Percentiles rank a stretch among this genome's conserved stretches.
phyloP scores from a whole-genome alignment of 228 moss, liverwort and hornwort genomes.

The Sphagnum fallax region DNA sequence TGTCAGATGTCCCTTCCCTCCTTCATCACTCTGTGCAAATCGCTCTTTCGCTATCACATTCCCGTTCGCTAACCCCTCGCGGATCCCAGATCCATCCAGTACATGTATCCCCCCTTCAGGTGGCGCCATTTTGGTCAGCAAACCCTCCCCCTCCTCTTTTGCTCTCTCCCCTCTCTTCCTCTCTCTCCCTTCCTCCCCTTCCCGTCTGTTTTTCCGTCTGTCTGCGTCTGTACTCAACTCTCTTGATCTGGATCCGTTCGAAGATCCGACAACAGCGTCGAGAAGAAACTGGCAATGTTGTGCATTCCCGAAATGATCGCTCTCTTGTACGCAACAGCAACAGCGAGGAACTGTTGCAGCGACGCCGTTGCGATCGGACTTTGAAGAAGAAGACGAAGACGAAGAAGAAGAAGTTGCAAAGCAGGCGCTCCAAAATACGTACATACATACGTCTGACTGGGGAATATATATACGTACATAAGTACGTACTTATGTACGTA shows the following conservation, averaged over 20 bases:
- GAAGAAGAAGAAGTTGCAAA: too few species aligned
- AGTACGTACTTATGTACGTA: too few species aligned
- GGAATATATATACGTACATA: too few species aligned
- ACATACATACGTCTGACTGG: too few species aligned
- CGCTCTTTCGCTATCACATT: conserved; percentile 34
- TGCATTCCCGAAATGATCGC: too few species aligned
- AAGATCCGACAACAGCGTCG: background rate
- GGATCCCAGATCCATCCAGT: conserved; percentile 84
- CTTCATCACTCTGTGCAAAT: conserved; percentile 65
- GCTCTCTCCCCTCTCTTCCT: background rate
- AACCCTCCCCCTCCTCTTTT: background rate
- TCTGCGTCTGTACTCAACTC: background rate
- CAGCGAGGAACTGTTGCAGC: too few species aligned
- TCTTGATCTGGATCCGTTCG: background rate
- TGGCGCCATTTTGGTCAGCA: conserved; percentile 27
- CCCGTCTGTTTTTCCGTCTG: conserved; percentile 6
- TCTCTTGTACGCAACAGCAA: too few species aligned
- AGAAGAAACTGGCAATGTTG: background rate
- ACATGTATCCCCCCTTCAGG: conserved; percentile 56
- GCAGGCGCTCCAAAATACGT: too few species aligned
- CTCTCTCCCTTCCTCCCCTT: background rate
- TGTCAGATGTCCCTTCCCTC: conserved; percentile 70
- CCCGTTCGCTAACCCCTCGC: conserved; percentile 52
- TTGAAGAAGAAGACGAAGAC: too few species aligned
- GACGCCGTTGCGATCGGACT: too few species aligned